Base-by-base conservation (phyloP, 257 asterid genomes). In the Ehretia macrophylla region DNA sequence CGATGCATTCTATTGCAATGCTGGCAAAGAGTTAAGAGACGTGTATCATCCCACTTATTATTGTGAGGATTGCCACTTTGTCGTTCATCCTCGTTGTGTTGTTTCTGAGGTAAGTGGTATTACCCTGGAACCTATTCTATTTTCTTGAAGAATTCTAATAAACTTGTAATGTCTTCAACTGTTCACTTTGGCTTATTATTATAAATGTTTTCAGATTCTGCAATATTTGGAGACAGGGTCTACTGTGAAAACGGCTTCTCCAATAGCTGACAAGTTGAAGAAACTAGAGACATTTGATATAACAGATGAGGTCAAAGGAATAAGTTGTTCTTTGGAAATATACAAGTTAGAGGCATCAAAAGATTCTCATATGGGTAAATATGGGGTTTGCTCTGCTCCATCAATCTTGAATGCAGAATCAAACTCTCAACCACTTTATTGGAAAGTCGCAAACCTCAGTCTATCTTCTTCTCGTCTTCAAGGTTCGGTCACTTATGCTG, bases 371-470 rank as follows among this genome's bases (percentile, higher is more conserved):
- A n/a, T n/a, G n/a, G n/a, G n/a, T n/a, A n/a, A n/a, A n/a, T n/a
- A 84, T 63, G 90, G 95, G 74, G 82, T 88, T 77, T 91, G 96
- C 77, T 80, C 88, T 19, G 88, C 86, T 21, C 78, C 95, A 40
- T 62, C 94, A 67, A 76, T 70, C 64, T 74, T 66, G 81, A 70
- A 79, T 14, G 42, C 76, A 57, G 76, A 64, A 21, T 14, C 76
- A 51, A 64, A 19, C 32, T 55, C 70, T 64, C 80, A 62, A 67
- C 86, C 95, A 17, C 90, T 91, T 42, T 88, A 88, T 59, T 88
- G 87, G 97, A 88, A 88, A 78, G 98, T 66, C 63, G 82, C 85
- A 58, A 82, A 91, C 59, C 99, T 97, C 66, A 86, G 96, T 55
- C 83, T 92, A 55, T 83, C 96, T 50, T 95, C 99, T 62, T 79